Conservation (phyloP, 495 filamentous ascomycete genomes). For the Chaetomidium leptoderma region DNA sequence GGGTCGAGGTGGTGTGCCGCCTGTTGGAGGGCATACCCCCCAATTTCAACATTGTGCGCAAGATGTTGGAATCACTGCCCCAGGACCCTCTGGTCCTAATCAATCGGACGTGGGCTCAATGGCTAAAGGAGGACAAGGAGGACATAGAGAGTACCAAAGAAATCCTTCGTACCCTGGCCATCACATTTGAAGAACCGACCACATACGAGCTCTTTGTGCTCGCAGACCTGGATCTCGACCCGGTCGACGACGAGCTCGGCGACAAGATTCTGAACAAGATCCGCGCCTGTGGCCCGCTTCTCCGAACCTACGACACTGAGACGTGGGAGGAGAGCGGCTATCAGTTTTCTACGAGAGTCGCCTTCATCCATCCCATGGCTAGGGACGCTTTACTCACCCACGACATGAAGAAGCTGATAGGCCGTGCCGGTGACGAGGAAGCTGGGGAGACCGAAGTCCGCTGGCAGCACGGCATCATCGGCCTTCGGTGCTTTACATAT, state of each 20-base stretch:
- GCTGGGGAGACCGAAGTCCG: background rate
- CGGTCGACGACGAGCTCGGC: background rate
- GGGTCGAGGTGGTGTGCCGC: background rate
- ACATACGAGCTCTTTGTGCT: background rate
- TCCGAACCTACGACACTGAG: background rate
- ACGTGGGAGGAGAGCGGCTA: background rate
- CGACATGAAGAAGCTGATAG: conserved; percentile 1
- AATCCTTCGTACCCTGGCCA: background rate
- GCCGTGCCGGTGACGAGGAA: background rate
- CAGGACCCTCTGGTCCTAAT: background rate
- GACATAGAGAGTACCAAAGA: background rate
- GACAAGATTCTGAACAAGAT: background rate
- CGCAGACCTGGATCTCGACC: background rate
- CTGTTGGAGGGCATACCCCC: background rate
- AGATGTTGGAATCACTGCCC: background rate
- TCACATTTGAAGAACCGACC: background rate
- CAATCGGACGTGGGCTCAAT: background rate
- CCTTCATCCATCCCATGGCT: background rate
- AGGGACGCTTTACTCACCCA: background rate
- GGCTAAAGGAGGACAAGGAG: background rate
- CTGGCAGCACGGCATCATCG: conserved; percentile 1
- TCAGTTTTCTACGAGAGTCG: conserved; percentile 1
- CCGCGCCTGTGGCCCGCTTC: background rate
- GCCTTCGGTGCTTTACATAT: background rate
- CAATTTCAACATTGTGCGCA: background rate